Percentiles rank a stretch among this genome's conserved stretches.
Evolutionary conservation across 1,284 basidiomycete species (phyloP).

Genomic region (Ustilago sp.): DNA sequence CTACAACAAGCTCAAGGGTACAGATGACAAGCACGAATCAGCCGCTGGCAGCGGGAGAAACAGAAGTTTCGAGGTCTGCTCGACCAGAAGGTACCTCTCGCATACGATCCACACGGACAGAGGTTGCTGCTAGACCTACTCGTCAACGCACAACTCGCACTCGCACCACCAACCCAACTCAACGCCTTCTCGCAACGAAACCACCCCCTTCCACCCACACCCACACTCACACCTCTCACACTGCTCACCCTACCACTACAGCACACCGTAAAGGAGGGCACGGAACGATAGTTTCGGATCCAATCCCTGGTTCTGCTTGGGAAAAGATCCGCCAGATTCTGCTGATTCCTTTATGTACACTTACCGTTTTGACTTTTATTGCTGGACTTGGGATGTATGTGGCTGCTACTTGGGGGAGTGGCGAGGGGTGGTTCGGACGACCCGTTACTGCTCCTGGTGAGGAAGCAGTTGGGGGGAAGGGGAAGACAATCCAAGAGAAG

Average conservation of each 20-base stretch:
- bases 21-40: no score
- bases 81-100: background rate
- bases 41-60: no score
- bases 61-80: no score
- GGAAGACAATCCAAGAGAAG: background rate
- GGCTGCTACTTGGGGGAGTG: slow-evolving; percentile 26
- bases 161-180: background rate
- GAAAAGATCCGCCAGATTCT: slow-evolving; percentile 20
- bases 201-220: background rate
- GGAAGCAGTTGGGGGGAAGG: background rate
- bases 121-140: background rate
- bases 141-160: background rate
- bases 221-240: background rate
- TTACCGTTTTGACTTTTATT: slow-evolving; percentile 21
- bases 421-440: slow-evolving; percentile 30
- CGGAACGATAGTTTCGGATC: slow-evolving; percentile 9
- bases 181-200: background rate
- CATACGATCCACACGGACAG: background rate
- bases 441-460: background rate
- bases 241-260: background rate
- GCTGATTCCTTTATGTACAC: slow-evolving; percentile 12
- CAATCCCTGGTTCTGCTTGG: slow-evolving; percentile 22
- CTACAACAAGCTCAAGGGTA: no score
- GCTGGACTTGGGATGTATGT: slow-evolving; percentile 14
- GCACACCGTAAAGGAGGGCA: background rate